Base-by-base conservation (phyloP, 2,329 filamentous ascomycete species). In the Aspergillus neoniger region DNA sequence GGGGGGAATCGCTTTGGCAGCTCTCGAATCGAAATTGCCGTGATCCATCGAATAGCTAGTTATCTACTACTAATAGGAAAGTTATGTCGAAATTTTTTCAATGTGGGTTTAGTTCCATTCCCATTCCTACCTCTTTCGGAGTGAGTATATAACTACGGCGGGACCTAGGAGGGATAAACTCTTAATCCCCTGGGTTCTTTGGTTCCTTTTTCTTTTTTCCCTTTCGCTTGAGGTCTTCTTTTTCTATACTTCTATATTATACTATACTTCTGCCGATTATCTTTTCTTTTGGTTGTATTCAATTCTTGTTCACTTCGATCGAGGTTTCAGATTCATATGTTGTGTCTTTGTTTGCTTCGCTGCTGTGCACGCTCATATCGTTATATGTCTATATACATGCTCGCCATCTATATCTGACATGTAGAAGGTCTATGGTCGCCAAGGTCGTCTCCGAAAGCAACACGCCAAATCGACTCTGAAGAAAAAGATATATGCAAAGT, bases 351-450 rank as follows among this genome's bases (percentile, higher is more conserved):
- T 2, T 30, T 44, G 48, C 14, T 12, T 36, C 44, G 14, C 17
- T 51, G 23, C 32, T 36, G 32, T 36, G 38, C 32, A 30, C 28
- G 25, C 39, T 50, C 48, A 25, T 17, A 53, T 52, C 23, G 15
- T 43, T 12, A 28, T 52, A 23, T 12, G 36, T 51, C 48, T 51
- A 49, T 58, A 23, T 58, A 38, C 39, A 50, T 23, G 28, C 10
- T 43, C 23, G 38, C 39, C 38, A 2, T 55, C 53, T 55, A 55
- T 55, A 47, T 55, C 53, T 55, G 47, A 55, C 21, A 17, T 53
- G 32, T 53, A 53, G 47, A 28, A 39, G 23, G 39, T 53, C 49
- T 53, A 53, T 39, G 4, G 28, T 55, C 39, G 28, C 44, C 15
- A 25, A 23, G 32, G 15, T 55, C 17, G 10, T 55, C n/a, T 32